These are phyloP conservation scores for Coleophoma cylindrospora DNA, from an alignment of 2,329 filamentous ascomycete species.

Conservation along the genomic window DNA sequence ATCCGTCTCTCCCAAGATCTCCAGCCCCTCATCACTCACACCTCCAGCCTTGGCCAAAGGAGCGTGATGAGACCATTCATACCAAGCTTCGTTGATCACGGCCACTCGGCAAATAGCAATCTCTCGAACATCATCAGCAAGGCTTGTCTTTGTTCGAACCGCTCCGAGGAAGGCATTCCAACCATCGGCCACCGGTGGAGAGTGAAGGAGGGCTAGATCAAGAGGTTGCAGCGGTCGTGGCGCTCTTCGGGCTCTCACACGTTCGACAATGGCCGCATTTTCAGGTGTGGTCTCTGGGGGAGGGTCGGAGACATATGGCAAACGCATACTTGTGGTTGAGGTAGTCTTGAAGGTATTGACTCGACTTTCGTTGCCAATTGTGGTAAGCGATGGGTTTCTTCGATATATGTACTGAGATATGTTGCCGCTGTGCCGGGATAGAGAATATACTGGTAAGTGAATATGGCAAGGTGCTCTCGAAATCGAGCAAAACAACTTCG, in stretches of 20 bases:
- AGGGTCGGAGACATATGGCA: slow-evolving; percentile 33
- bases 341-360: not conserved
- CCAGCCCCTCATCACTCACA: slow-evolving; percentile 21
- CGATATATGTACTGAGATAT: not conserved
- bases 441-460: not conserved
- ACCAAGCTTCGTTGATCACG: slow-evolving; percentile 75
- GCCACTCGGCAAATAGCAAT: slow-evolving; percentile 78
- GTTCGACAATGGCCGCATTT: slow-evolving; percentile 53
- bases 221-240: slow-evolving; percentile 69
- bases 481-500: not conserved
- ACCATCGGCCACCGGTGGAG: slow-evolving; percentile 68
- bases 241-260: slow-evolving; percentile 59
- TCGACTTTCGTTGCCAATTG: not conserved
- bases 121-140: slow-evolving; percentile 60
- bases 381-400: not conserved
- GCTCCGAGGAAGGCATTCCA: slow-evolving; percentile 68
- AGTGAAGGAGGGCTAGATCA: slow-evolving; percentile 73
- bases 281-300: slow-evolving; percentile 37
- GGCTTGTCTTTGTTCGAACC: slow-evolving; percentile 46
- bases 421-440: not conserved
- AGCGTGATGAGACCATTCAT: slow-evolving; percentile 78
- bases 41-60: slow-evolving; percentile 41
- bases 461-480: not conserved
- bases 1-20: slow-evolving; percentile 16
- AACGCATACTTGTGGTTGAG: not conserved